Conservation (phyloP, 1,284 basidiomycete species). For the Stygiomarasmius scandens region DNA sequence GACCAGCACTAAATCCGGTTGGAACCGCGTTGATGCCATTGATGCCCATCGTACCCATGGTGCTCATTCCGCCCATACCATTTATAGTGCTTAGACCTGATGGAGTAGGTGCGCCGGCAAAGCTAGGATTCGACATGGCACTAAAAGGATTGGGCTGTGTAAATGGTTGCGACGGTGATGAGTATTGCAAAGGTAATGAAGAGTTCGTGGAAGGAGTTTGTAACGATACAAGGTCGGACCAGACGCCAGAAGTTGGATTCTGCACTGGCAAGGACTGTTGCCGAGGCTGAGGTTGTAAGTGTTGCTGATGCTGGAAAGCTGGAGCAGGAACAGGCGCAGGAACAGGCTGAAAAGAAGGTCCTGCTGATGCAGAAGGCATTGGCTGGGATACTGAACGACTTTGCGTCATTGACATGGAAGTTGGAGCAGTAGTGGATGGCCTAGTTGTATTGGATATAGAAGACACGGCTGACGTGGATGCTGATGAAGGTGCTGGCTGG, state of each 20-base stretch:
- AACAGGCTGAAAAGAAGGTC: not conserved
- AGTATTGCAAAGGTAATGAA: conserved; percentile 59
- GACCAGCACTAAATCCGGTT: conserved; percentile 8
- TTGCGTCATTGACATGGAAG: conserved; percentile 12
- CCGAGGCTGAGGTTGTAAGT: conserved; percentile 20
- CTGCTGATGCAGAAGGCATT: conserved; percentile 16
- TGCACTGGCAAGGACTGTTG: conserved; percentile 17
- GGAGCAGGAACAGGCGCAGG: not conserved
- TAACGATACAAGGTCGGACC: conserved; percentile 56
- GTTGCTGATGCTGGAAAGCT: conserved; percentile 16
- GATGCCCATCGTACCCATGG: not conserved
- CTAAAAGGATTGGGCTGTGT: conserved; percentile 13
- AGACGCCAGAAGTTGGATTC: conserved; percentile 34
- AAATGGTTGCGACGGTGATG: conserved; percentile 23
- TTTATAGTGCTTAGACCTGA: conserved; percentile 15
- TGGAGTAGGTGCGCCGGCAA: conserved; percentile 9
- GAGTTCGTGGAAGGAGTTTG: conserved; percentile 46
- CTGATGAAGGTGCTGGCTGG: not conserved
- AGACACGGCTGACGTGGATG: not conserved
- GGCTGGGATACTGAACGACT: conserved; percentile 35
- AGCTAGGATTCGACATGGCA: conserved; percentile 12
- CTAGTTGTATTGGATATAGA: not conserved
- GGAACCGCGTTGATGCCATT: conserved; percentile 19
- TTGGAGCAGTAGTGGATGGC: conserved; percentile 14
- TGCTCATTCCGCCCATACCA: conserved; percentile 9